Evolutionary conservation across 2,329 filamentous ascomycete genomes (phyloP), one percentile per base, ranked within the genome.

Genomic region (Alternaria angustiovoidea): DNA sequence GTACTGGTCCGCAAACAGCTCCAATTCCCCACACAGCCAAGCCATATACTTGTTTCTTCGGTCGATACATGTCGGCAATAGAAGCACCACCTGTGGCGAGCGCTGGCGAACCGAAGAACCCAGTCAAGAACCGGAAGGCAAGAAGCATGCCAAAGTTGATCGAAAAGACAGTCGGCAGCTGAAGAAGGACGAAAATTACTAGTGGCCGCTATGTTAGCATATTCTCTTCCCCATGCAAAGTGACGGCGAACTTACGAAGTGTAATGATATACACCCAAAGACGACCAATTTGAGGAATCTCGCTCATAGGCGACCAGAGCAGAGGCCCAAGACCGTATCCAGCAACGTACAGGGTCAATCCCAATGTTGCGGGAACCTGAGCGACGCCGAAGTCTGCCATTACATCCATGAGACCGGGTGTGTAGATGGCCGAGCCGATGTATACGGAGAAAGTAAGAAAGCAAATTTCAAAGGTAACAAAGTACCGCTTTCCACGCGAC

Each of bases 401-500:
- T 14, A 90, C 79, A 7, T 83, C 84, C 49, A 68, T 58, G 5
- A 72, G 68, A 20, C 72, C 74, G 2, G 80, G 75, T 0, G 76
- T 72, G 75, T 87, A 88, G 54, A 88, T 84, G 8, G 82, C 78
- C 3, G 81, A 82, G 1, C 82, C 83, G 61, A 81, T 83, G 66
- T 86, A 86, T 30, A 84, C 38, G 82, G 86, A 54, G 85, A 84
- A 83, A 0, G 81, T 84, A 30, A 83, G 75, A 30, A 85, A 69
- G 58, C 80, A 83, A 56, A 85, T 81, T 39, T 81, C 74, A 46
- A 79, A 79, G 0, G 80, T 83, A 24, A 84, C 79, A 41, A 80
- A 80, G 54, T 77, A 64, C 38, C 82, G 83, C 69, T 81, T 83
- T 3, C 49, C 59, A 3, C 59, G 65, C 2, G 78, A 78, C 83